These are phyloP conservation scores for Cladosporium sp. DNA, from an alignment of 2,329 filamentous ascomycete species.

Conservation along the genomic window DNA sequence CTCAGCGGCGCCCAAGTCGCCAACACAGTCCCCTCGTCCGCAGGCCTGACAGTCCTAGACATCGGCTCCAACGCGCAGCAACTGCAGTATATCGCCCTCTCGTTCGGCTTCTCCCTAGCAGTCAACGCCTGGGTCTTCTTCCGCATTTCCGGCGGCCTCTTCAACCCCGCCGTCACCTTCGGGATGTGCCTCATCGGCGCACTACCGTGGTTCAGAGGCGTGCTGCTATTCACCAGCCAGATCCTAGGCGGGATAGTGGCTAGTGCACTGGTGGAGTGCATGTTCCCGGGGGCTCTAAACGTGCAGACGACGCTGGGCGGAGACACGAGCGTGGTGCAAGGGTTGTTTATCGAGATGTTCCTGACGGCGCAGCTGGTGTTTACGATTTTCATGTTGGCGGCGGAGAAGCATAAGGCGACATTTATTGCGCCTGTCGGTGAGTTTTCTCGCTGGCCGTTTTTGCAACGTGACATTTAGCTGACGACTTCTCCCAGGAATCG, in stretches of 20 bases:
- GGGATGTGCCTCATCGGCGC: conserved; percentile 39
- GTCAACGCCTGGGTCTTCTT: conserved; percentile 44
- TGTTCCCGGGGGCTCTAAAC: conserved; percentile 41
- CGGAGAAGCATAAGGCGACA: conserved; percentile 45
- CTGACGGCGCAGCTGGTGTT: conserved; percentile 44
- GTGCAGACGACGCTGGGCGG: conserved; percentile 38
- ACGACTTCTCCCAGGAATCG: conserved; percentile 32
- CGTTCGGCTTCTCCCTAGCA: conserved; percentile 43
- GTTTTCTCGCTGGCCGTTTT: background rate
- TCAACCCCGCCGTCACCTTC: conserved; percentile 39
- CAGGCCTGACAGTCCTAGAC: conserved; percentile 31
- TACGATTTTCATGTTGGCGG: conserved; percentile 44
- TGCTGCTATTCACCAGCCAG: conserved; percentile 38
- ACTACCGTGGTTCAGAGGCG: conserved; percentile 37
- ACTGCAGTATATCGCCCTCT: conserved; percentile 38
- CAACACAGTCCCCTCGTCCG: conserved; percentile 38
- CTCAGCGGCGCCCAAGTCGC: conserved; percentile 48
- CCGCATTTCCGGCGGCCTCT: conserved; percentile 35
- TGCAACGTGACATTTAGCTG: background rate
- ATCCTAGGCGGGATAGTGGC: conserved; percentile 41
- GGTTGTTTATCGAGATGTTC: conserved; percentile 45
- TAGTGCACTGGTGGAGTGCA: conserved; percentile 35
- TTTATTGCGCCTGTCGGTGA: conserved; percentile 41
- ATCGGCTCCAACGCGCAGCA: conserved; percentile 38
- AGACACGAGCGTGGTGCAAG: conserved; percentile 39